Evolutionary conservation across 192 early-diverging fungal genomes (phyloP).

Genomic region (Anaeromyces robustus): DNA sequence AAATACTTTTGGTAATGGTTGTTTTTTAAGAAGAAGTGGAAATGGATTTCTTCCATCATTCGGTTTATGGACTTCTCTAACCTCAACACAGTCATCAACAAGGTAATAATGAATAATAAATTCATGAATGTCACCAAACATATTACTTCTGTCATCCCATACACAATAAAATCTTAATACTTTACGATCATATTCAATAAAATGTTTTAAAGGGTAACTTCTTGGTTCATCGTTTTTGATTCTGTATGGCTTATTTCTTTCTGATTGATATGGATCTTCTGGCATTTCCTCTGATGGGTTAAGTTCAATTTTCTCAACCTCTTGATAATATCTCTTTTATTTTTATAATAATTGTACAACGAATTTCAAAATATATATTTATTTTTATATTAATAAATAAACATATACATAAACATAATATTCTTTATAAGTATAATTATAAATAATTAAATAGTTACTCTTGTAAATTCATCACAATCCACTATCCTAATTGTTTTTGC

Average conservation of each 20-base stretch:
- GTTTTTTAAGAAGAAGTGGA: conserved; percentile 36
- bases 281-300: conserved; percentile 33
- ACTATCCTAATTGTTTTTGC: conserved; percentile 42
- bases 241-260: conserved; percentile 23
- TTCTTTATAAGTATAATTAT: not conserved
- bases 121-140: conserved; percentile 44
- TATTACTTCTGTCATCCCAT: conserved; percentile 40
- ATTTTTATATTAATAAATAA: no score
- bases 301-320: conserved; percentile 29
- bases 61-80: conserved; percentile 39
- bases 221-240: conserved; percentile 3
- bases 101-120: conserved; percentile 52
- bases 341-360: not conserved
- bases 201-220: conserved; percentile 34
- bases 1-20: conserved; percentile 36
- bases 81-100: conserved; percentile 49
- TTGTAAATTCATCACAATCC: conserved; percentile 40
- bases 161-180: conserved; percentile 47
- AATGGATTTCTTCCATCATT: conserved; percentile 45
- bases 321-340: conserved; percentile 26
- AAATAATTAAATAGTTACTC: conserved; percentile 10
- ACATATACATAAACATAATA: no score
- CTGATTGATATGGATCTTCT: conserved; percentile 26
- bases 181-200: conserved; percentile 37
- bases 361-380: no score